Conservation (phyloP, 805 yeast species). For the Kazachstania martiniae region DNA sequence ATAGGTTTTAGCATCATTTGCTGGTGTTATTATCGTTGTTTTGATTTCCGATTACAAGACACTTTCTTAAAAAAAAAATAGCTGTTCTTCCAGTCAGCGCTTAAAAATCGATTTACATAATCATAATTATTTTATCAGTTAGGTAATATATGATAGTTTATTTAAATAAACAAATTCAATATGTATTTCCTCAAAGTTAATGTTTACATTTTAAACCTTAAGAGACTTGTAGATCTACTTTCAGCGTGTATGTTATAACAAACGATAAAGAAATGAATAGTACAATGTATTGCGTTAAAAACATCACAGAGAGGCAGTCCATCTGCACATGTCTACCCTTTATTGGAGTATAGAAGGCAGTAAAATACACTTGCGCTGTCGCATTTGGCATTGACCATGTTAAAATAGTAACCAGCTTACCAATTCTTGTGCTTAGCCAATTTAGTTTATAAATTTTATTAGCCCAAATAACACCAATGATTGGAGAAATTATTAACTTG, state of each 20-base stretch:
- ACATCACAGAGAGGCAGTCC: constrained; percentile 67
- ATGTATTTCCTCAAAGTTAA: too few relatives aligned
- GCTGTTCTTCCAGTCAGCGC: too few relatives aligned
- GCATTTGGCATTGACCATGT: constrained; percentile 81
- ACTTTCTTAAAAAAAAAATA: too few relatives aligned
- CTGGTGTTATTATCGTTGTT: too few relatives aligned
- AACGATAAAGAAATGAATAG: constrained; percentile 62
- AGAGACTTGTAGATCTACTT: constrained; percentile 22
- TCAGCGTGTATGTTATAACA: constrained; percentile 48
- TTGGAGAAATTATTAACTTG: constrained; percentile 62
- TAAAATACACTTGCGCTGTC: constrained; percentile 76
- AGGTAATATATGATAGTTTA: too few relatives aligned
- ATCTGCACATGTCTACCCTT: constrained; percentile 44
- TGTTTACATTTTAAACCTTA: too few relatives aligned
- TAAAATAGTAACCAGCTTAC: constrained; percentile 63
- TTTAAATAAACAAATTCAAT: too few relatives aligned
- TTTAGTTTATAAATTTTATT: constrained; percentile 49
- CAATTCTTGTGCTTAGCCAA: constrained; percentile 49
- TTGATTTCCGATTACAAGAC: too few relatives aligned
- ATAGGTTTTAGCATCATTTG: constrained; percentile 16
- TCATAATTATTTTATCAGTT: too few relatives aligned
- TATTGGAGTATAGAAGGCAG: constrained; percentile 81
- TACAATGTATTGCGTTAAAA: constrained; percentile 55
- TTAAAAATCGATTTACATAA: too few relatives aligned
- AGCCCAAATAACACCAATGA: constrained; percentile 61